Evolutionary conservation across 441 rosid genomes (phyloP).

Genomic region (Breynia disticha): DNA sequence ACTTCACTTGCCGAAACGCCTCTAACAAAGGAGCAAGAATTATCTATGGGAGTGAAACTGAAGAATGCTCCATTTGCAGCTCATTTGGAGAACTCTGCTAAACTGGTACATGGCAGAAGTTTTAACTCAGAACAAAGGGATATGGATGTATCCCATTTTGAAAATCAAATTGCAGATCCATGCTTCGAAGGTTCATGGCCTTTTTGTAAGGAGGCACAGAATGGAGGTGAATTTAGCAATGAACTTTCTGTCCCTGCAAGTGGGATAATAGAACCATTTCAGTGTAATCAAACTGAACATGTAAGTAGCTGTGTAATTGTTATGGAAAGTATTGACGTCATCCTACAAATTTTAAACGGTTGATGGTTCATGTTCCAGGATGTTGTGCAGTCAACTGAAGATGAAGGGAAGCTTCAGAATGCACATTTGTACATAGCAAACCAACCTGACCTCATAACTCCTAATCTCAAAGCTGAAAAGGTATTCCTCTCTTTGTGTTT

Average conservation of each 20-base stretch:
- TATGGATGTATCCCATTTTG: conserved; percentile 7
- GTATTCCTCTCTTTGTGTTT: too few relatives aligned
- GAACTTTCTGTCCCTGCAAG: conserved; percentile 27
- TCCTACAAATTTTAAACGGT: too few relatives aligned
- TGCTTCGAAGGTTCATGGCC: conserved; percentile 22
- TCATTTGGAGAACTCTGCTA: conserved; percentile 12
- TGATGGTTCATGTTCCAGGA: too few relatives aligned
- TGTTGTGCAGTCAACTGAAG: too few relatives aligned
- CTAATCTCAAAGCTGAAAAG: too few relatives aligned
- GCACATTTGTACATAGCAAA: too few relatives aligned
- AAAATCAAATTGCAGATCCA: conserved; percentile 12
- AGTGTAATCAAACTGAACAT: conserved; percentile 5
- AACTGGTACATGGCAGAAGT: conserved; percentile 14
- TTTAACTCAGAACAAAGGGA: conserved; percentile 17
- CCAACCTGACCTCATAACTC: too few relatives aligned
- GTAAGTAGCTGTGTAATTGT: too few relatives aligned
- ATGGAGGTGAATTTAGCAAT: conserved; percentile 19
- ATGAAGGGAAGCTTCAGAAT: too few relatives aligned
- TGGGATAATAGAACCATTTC: conserved; percentile 27
- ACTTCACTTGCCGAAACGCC: conserved; percentile 16
- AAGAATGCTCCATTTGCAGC: conserved; percentile 21
- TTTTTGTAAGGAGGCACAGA: conserved; percentile 45
- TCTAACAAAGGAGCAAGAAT: conserved; percentile 18
- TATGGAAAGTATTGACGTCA: too few relatives aligned
- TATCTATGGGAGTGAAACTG: conserved; percentile 18